Evolutionary conservation across 345 rosid species (phyloP).

Genomic region (Aquilaria malaccensis): DNA sequence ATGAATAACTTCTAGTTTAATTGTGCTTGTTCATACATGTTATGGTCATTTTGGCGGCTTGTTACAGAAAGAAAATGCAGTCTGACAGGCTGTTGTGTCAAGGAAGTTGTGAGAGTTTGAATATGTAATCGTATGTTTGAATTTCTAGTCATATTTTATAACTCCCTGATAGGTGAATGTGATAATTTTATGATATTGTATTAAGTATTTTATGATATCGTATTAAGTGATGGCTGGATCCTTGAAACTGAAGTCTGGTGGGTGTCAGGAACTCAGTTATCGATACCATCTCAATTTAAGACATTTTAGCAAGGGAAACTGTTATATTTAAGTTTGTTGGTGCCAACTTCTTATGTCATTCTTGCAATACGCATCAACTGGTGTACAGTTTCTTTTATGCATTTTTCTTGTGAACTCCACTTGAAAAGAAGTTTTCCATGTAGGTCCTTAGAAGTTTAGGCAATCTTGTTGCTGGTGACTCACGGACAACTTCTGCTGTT

Average conservation of each 20-base stretch:
- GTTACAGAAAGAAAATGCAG: neutral
- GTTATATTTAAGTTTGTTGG: neutral
- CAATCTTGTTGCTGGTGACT: conserved; percentile 86
- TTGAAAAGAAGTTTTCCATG: conserved; percentile 12
- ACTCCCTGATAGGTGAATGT: neutral
- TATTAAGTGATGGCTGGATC: too few relatives aligned
- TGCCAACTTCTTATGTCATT: neutral
- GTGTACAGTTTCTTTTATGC: neutral
- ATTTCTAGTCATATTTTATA: neutral
- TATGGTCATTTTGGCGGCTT: conserved; percentile 1
- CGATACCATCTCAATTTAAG: too few relatives aligned
- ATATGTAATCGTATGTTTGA: neutral
- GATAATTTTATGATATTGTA: too few relatives aligned
- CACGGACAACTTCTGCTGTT: conserved; percentile 47
- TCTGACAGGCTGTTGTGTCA: conserved; percentile 1
- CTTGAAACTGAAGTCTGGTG: too few relatives aligned
- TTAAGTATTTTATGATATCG: too few relatives aligned
- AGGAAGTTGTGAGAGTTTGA: conserved; percentile 2
- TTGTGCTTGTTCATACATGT: neutral
- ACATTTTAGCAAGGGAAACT: too few relatives aligned
- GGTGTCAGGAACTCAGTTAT: too few relatives aligned
- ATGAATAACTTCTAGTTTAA: neutral
- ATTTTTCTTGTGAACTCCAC: conserved; percentile 7
- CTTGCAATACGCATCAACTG: neutral
- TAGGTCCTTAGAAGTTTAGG: conserved; percentile 91